These are phyloP conservation scores for Gamarada debralockiae DNA, from an alignment of 495 filamentous ascomycete genomes.

Conservation along the genomic window DNA sequence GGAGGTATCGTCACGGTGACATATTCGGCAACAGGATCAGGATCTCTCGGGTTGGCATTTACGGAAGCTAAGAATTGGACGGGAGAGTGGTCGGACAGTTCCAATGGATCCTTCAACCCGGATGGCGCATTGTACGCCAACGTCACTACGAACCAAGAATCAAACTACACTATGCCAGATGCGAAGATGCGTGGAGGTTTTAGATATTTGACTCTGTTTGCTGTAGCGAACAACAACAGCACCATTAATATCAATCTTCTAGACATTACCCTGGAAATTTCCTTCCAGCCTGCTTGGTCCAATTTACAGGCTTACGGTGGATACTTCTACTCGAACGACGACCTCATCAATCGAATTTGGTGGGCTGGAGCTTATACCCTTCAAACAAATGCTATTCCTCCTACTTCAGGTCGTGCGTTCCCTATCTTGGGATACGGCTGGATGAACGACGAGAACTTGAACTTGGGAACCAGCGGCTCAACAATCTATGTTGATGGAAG, in stretches of 20 bases:
- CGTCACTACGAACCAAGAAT: conserved; percentile 34
- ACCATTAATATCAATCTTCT: conserved; percentile 30
- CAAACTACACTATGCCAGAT: conserved; percentile 47
- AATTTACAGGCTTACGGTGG: conserved; percentile 46
- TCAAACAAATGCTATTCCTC: conserved; percentile 54
- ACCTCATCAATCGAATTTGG: conserved; percentile 57
- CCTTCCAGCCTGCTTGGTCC: conserved; percentile 52
- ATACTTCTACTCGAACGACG: conserved; percentile 58
- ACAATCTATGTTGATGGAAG: conserved; percentile 48
- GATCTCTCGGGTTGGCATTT: conserved; percentile 55
- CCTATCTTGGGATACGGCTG: conserved; percentile 40
- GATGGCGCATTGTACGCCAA: conserved; percentile 51
- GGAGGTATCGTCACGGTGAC: conserved; percentile 50
- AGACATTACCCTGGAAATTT: conserved; percentile 45
- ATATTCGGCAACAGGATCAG: conserved; percentile 41
- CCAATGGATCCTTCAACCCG: conserved; percentile 45
- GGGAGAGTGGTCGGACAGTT: conserved; percentile 53
- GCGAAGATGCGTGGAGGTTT: conserved; percentile 53
- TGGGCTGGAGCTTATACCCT: conserved; percentile 61
- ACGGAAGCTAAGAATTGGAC: conserved; percentile 60
- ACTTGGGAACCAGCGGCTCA: conserved; percentile 36
- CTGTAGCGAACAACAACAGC: conserved; percentile 25
- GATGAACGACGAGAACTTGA: conserved; percentile 29
- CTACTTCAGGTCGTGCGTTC: conserved; percentile 47
- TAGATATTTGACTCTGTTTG: conserved; percentile 54